A percentile compares a stretch with the other conserved stretches of the same genome.
These are phyloP conservation scores for Rhodosporidiobolus odoratus DNA, from an alignment of 768 basidiomycete species.

Conservation along the genomic window DNA sequence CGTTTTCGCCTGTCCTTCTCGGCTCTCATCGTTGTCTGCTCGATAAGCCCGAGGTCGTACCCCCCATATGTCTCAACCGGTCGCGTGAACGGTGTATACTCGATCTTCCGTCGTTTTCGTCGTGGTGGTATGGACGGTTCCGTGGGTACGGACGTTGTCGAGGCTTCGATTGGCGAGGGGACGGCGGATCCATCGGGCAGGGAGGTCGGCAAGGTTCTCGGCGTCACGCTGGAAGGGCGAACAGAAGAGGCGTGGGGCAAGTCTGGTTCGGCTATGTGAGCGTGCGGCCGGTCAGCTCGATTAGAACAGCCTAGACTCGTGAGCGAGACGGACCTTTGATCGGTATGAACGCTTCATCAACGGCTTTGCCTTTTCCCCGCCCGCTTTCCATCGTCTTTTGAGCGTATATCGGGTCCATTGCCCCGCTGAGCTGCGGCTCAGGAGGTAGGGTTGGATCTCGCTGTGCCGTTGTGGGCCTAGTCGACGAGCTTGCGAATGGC, in stretches of 20 bases:
- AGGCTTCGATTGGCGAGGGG: not conserved
- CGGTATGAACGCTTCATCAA: not conserved
- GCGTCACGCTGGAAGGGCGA: no score
- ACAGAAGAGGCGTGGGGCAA: not conserved
- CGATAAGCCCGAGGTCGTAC: slow-evolving; percentile 22
- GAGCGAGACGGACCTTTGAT: not conserved
- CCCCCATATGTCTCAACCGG: slow-evolving; percentile 25
- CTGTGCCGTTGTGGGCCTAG: not conserved
- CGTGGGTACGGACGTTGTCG: not conserved
- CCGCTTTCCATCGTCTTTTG: no score
- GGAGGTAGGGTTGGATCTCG: not conserved
- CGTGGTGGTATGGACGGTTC: slow-evolving; percentile 13
- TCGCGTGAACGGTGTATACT: slow-evolving; percentile 30
- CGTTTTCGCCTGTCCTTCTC: slow-evolving; percentile 20
- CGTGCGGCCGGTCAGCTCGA: not conserved
- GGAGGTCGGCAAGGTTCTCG: not conserved
- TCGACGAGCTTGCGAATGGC: not conserved
- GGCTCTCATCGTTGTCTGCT: slow-evolving; percentile 6
- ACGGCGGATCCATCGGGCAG: not conserved
- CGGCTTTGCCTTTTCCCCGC: slow-evolving; percentile 7
- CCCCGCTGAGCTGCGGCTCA: no score
- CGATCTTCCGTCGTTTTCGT: slow-evolving; percentile 38
- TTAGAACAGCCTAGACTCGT: not conserved
- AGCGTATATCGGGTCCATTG: no score
- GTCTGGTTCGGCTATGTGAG: not conserved